Conservation (phyloP, 2,329 filamentous ascomycete genomes). For the Colletotrichum cordylinicola region DNA sequence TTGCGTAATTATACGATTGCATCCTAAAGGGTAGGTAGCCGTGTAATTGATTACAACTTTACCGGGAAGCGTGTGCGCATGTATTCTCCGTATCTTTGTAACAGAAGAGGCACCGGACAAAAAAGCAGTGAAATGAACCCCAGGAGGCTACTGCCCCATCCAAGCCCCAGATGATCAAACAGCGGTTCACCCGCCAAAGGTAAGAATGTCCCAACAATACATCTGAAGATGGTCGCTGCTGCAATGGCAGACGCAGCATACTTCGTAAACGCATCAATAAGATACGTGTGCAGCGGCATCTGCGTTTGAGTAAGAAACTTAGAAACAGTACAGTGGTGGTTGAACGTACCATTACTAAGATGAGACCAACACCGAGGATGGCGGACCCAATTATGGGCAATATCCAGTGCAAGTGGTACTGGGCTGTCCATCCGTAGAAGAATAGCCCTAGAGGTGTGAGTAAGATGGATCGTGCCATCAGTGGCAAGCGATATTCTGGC, state of each 20-base stretch:
- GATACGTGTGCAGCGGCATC: neutral
- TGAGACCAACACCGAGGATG: neutral
- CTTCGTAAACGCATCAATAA: neutral
- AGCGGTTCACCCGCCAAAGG: neutral
- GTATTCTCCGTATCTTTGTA: neutral
- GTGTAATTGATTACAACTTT: neutral
- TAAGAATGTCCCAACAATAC: neutral
- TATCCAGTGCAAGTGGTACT: neutral
- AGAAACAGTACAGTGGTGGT: neutral
- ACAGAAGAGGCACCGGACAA: neutral
- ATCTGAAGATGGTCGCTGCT: neutral
- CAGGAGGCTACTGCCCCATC: neutral
- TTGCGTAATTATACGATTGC: neutral
- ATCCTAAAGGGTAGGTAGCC: fast-evolving
- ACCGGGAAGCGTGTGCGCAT: neutral
- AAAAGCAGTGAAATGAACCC: neutral
- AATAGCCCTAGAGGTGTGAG: neutral
- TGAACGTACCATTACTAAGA: neutral
- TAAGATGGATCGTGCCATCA: neutral
- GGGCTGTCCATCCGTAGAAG: neutral
- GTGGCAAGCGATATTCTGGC: neutral
- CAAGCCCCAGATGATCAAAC: neutral
- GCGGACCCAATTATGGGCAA: neutral
- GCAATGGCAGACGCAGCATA: neutral
- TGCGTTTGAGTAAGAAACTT: neutral